A percentile compares a stretch with the other conserved stretches of the same genome.
Evolutionary conservation across 257 asterid genomes (phyloP).

Genomic region (Craterostigma plantagineum): DNA sequence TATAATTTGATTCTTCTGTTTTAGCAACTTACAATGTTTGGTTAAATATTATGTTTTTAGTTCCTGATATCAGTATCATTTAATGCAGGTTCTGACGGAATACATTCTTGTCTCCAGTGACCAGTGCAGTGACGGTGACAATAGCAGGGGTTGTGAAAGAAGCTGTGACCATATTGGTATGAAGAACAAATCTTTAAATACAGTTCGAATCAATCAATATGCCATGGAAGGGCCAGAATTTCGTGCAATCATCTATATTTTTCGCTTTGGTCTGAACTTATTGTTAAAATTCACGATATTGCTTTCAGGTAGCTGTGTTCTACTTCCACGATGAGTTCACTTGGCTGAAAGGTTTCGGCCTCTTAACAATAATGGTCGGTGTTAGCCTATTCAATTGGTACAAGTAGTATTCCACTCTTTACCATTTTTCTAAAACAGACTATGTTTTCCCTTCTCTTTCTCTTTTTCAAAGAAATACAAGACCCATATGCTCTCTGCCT

Average conservation of each 20-base stretch:
- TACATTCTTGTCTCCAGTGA: constrained; percentile 76
- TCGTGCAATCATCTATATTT: too few species aligned
- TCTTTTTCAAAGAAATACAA: neutral
- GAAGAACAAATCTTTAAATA: too few species aligned
- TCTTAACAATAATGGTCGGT: constrained; percentile 61
- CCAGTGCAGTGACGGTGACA: constrained; percentile 97
- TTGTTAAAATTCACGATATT: too few species aligned
- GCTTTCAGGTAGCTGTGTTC: constrained; percentile 77
- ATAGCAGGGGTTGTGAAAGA: constrained; percentile 99
- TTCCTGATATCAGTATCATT: neutral
- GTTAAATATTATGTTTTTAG: constrained; percentile 39
- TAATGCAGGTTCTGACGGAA: constrained; percentile 84
- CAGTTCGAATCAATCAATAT: too few species aligned
- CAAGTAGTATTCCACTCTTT: constrained; percentile 62
- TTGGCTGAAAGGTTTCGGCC: constrained; percentile 79
- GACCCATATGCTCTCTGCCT: too few species aligned
- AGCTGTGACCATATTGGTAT: constrained; percentile 93
- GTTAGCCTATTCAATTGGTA: constrained; percentile 94
- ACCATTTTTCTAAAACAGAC: too few species aligned
- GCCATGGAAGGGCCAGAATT: too few species aligned
- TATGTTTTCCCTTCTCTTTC: too few species aligned
- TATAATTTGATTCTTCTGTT: too few species aligned
- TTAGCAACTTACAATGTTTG: constrained; percentile 36
- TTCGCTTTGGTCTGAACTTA: too few species aligned
- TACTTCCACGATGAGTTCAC: constrained; percentile 91